Evolutionary conservation across 176 grass and related monocot genomes (phyloP), one percentile per base, ranked within the genome.

Genomic region (Dendrocalamus sinicus): DNA sequence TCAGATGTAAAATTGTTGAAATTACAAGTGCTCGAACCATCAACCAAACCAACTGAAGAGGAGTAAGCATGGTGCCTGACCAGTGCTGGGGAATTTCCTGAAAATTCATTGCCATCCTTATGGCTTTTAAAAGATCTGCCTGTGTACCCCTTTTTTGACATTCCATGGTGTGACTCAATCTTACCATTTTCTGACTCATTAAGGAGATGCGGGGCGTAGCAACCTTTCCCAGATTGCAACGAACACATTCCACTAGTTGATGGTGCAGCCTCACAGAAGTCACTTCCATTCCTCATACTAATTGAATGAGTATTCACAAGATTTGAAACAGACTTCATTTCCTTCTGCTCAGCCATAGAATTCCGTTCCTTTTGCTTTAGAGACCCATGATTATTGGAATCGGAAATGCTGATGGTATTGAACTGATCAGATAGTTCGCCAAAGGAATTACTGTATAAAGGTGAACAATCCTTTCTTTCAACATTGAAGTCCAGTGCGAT

Each of bases 401-500:
- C 63, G 77, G 88, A 94, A 83, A 90, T 90, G 63, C 77, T 91
- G 15, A 94, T 84, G 70, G 75, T 85, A 83, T 80, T 90, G 75
- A 88, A 80, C 20, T 88, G 82, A 75, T 90, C 80, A 86, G 57
- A 86, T 37, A 88, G 48, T 77, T 72, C 63, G 32, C 75, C 90
- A 64, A 46, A 77, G 1, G 85, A 89, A 81, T 48, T 76, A 85
- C 11, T 55, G 67, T 70, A 62, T 17, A 68, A 82, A 85, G 80
- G 46, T 24, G 65, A 87, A 47, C 30, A 24, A 32, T n/a, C 85
- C 4, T 51, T 68, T 70, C 57, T 72, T 78, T 93, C 85, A 74
- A 52, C 61, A 69, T 83, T 83, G 28, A 90, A 79, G 39, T 88
- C 53, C 80, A 84, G 65, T 83, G 76, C 12, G 14, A 58, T 73